These are phyloP conservation scores for Petrea volubilis DNA, from an alignment of 257 asterid species.

Conservation along the genomic window DNA sequence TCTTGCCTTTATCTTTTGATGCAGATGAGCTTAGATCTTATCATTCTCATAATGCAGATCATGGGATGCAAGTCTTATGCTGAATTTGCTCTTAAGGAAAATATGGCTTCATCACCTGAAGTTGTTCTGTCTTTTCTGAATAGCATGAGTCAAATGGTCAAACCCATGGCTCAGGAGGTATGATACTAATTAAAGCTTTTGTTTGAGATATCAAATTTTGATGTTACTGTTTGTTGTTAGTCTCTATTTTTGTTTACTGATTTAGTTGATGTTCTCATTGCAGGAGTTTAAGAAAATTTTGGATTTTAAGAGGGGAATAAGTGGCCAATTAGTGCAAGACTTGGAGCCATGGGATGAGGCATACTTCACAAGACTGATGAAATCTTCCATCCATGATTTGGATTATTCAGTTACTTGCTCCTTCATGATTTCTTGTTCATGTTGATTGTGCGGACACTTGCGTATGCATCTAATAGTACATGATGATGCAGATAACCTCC, in stretches of 20 bases:
- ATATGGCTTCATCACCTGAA: constrained; percentile 93
- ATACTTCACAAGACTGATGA: constrained; percentile 81
- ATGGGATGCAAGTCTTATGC: constrained; percentile 80
- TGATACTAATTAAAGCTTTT: constrained; percentile 20
- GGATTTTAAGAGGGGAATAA: constrained; percentile 61
- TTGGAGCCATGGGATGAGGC: constrained; percentile 98
- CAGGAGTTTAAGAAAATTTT: constrained; percentile 75
- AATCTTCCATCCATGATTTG: constrained; percentile 62
- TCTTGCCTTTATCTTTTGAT: constrained; percentile 6
- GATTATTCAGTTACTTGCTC: constrained; percentile 61
- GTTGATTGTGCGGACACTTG: constrained; percentile 8
- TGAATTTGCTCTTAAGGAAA: constrained; percentile 73
- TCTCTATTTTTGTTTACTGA: constrained; percentile 4
- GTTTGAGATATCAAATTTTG: neutral
- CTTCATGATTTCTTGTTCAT: constrained; percentile 26
- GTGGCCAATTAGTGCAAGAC: constrained; percentile 46
- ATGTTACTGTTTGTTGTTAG: neutral
- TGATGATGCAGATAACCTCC: neutral
- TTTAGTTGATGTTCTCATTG: constrained; percentile 21
- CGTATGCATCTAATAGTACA: constrained; percentile 8
- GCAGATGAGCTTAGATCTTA: constrained; percentile 15
- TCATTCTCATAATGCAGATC: constrained; percentile 53
- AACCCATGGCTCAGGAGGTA: constrained; percentile 91
- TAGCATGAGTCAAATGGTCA: constrained; percentile 82
- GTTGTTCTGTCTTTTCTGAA: constrained; percentile 75